These are phyloP conservation scores for Cutaneotrichosporon cavernicola DNA, from an alignment of 1,284 basidiomycete species.

Conservation along the genomic window DNA sequence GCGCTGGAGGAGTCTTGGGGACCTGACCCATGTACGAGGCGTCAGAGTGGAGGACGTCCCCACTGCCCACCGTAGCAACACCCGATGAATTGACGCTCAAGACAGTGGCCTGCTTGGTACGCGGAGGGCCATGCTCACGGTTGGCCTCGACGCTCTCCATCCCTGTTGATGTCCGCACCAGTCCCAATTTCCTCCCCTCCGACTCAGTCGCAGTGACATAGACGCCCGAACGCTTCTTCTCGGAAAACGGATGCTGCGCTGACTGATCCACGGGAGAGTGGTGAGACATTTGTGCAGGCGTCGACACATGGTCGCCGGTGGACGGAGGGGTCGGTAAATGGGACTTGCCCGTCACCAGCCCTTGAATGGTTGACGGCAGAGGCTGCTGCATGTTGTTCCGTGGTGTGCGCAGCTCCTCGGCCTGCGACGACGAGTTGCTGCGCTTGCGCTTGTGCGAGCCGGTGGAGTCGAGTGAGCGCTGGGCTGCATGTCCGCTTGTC, in stretches of 20 bases:
- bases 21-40: constrained; percentile 33
- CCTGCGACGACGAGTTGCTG: constrained; percentile 17
- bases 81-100: constrained; percentile 36
- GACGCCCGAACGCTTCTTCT: constrained; percentile 25
- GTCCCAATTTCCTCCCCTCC: constrained; percentile 44
- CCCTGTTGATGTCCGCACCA: constrained; percentile 35
- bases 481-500: constrained; percentile 2
- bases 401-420: constrained; percentile 13
- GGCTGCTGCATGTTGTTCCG: constrained; percentile 7
- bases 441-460: constrained; percentile 26
- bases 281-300: neutral
- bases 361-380: neutral
- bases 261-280: neutral
- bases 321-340: constrained; percentile 21
- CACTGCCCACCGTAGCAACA: constrained; percentile 33
- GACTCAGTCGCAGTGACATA: constrained; percentile 38
- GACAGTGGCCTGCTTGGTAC: constrained; percentile 34
- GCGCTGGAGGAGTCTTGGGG: constrained; percentile 26
- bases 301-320: constrained; percentile 14
- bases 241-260: neutral
- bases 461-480: constrained; percentile 16
- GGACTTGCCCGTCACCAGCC: neutral
- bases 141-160: constrained; percentile 29
- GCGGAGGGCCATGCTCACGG: constrained; percentile 24
- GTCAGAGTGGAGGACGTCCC: constrained; percentile 42